Conservation (phyloP, 129 eudicot genomes). For the Artemisia annua region DNA sequence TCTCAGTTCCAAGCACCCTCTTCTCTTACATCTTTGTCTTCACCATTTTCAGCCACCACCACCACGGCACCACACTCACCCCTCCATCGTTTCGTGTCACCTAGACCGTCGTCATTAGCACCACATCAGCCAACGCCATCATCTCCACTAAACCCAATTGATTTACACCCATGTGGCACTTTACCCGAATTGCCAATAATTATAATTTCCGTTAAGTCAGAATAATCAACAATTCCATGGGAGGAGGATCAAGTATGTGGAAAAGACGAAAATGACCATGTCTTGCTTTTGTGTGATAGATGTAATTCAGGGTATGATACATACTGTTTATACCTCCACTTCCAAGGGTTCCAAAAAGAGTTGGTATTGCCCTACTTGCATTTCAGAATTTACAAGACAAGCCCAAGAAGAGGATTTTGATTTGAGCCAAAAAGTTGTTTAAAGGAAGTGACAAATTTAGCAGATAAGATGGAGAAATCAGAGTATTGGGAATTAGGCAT, state of each 20-base stretch:
- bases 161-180: too few species aligned
- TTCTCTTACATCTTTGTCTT: too few species aligned
- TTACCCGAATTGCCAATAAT: slow-evolving; percentile 35
- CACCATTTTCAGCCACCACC: too few species aligned
- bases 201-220: slow-evolving; percentile 19
- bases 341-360: slow-evolving; percentile 56
- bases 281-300: slow-evolving; percentile 53
- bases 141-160: too few species aligned
- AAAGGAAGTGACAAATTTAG: too few species aligned
- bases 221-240: slow-evolving; percentile 42
- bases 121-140: too few species aligned
- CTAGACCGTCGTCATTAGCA: too few species aligned
- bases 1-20: too few species aligned
- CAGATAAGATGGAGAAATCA: slow-evolving; percentile 29
- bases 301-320: slow-evolving; percentile 65
- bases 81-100: too few species aligned
- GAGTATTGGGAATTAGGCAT: slow-evolving; percentile 78
- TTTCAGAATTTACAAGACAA: slow-evolving; percentile 24
- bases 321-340: slow-evolving; percentile 54
- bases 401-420: neutral
- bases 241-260: slow-evolving; percentile 57
- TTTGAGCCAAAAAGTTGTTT: neutral
- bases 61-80: too few species aligned
- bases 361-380: slow-evolving; percentile 67
- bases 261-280: slow-evolving; percentile 52